phyloP scores from a whole-genome alignment of 2,329 filamentous ascomycete genomes.

The Calonectria pteridis region DNA sequence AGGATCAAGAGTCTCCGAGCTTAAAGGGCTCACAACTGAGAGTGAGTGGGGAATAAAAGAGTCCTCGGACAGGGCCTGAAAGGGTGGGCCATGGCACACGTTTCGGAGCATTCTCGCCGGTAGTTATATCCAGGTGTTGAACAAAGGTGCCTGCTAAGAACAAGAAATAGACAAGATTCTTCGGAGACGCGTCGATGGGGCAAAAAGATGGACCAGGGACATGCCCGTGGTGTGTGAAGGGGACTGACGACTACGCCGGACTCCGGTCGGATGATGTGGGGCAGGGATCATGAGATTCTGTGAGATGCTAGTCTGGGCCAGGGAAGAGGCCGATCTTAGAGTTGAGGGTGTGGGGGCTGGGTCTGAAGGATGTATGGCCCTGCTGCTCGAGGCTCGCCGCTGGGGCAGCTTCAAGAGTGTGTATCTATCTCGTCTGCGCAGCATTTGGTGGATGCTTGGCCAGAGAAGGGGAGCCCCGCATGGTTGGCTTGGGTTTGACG shows the following conservation, averaged over 20 bases:
- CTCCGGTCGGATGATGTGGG: slow-evolving; percentile 46
- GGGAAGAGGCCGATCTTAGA: slow-evolving; percentile 41
- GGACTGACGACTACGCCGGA: slow-evolving; percentile 37
- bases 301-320: slow-evolving; percentile 39
- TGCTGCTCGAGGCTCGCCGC: slow-evolving; percentile 32
- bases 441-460: slow-evolving; percentile 36
- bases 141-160: slow-evolving; percentile 18
- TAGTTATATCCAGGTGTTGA: slow-evolving; percentile 11
- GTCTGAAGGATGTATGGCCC: slow-evolving; percentile 26
- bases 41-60: neutral
- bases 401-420: slow-evolving; percentile 32
- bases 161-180: slow-evolving; percentile 13
- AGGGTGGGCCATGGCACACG: slow-evolving; percentile 18
- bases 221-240: slow-evolving; percentile 36
- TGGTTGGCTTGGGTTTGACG: slow-evolving; percentile 25
- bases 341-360: slow-evolving; percentile 40
- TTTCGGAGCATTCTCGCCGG: slow-evolving; percentile 40
- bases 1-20: neutral
- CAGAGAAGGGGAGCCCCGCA: slow-evolving; percentile 19
- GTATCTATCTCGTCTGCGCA: slow-evolving; percentile 35
- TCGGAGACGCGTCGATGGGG: slow-evolving; percentile 34
- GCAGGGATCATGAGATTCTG: slow-evolving; percentile 47
- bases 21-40: neutral
- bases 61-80: neutral
- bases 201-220: slow-evolving; percentile 29